Percentiles rank a stretch among this genome's conserved stretches.
Conservation (phyloP, 2,329 filamentous ascomycete genomes). For the Herpotrichia juniperi region DNA sequence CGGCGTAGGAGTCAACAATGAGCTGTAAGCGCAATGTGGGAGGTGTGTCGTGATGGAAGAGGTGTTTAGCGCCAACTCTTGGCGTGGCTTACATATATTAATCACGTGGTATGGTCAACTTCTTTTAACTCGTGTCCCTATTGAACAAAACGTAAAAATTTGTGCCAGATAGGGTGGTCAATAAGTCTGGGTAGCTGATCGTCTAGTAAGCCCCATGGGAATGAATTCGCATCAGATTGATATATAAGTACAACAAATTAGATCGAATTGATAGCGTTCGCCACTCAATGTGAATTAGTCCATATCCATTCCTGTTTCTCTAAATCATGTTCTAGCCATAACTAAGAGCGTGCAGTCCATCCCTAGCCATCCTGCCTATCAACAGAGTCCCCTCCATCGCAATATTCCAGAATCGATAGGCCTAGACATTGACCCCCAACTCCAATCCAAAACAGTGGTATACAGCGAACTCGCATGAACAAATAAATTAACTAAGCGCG, state of each 20-base stretch:
- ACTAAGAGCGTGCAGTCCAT: background rate
- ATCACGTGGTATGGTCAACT: too few species aligned
- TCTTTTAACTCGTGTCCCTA: too few species aligned
- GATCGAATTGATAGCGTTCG: background rate
- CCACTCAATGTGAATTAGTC: background rate
- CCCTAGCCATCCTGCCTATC: background rate
- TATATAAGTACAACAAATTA: background rate
- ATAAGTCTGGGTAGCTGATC: too few species aligned
- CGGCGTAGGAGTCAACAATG: background rate
- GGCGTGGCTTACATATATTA: background rate
- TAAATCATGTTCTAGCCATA: background rate
- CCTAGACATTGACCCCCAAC: slow-evolving; percentile 10
- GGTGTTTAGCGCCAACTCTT: background rate
- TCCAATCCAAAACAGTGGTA: slow-evolving; percentile 23
- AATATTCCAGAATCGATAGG: background rate
- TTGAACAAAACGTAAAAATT: too few species aligned
- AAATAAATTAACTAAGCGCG: slow-evolving; percentile 25
- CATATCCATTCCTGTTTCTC: background rate
- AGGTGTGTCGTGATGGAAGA: background rate
- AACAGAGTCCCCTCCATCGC: background rate
- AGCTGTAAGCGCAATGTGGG: background rate
- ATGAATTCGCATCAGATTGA: background rate
- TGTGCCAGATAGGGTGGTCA: too few species aligned
- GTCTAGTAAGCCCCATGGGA: too few species aligned
- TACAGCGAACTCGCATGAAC: slow-evolving; percentile 15